Conservation (phyloP, 768 basidiomycete species). For the Neoboletus subvelutipes region DNA sequence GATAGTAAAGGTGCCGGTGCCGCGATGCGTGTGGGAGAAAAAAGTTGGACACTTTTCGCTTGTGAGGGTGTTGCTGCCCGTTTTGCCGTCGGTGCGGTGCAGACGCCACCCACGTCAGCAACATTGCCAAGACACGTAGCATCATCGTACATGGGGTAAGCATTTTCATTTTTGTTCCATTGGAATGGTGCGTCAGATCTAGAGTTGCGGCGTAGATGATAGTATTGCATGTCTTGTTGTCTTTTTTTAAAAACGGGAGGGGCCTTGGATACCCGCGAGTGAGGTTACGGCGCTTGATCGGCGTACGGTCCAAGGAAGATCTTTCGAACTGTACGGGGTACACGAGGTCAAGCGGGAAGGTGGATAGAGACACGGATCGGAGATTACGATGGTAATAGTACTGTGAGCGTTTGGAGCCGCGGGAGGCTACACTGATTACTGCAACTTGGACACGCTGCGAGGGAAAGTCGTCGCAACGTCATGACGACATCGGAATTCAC, state of each 20-base stretch:
- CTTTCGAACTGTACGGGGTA: neutral
- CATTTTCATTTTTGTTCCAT: neutral
- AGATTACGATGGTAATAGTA: neutral
- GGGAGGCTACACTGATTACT: neutral
- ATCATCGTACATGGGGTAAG: neutral
- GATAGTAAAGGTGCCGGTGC: neutral
- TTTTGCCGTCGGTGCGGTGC: neutral
- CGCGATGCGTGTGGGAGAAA: neutral
- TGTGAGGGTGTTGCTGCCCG: neutral
- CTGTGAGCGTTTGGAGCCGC: neutral
- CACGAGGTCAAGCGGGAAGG: neutral
- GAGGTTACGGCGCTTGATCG: neutral
- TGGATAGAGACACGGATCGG: neutral
- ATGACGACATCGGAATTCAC: neutral
- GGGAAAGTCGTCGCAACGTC: neutral
- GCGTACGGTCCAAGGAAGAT: neutral
- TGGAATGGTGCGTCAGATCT: neutral
- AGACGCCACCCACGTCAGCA: neutral
- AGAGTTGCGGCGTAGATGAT: neutral
- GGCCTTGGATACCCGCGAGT: neutral
- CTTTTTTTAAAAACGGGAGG: neutral
- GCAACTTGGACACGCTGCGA: neutral
- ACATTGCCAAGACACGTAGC: neutral
- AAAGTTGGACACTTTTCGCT: neutral
- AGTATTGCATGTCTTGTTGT: neutral